Evolutionary conservation across 768 basidiomycete species (phyloP).

Genomic region (Suillus placidus): DNA sequence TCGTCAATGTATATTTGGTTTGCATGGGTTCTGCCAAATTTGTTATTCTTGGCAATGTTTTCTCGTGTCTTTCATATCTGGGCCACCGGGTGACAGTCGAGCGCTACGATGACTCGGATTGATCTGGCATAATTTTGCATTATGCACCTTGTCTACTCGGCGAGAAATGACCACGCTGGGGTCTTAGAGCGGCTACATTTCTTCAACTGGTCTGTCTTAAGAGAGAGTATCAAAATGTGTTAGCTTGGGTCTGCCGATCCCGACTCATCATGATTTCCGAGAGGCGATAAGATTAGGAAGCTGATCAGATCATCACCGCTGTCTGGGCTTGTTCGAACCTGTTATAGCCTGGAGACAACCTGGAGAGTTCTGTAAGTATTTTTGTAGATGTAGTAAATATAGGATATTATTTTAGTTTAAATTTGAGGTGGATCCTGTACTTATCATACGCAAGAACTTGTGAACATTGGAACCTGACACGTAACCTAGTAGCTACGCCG

Average conservation of each 20-base stretch:
- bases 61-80: background rate
- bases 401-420: background rate
- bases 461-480: too few relatives aligned
- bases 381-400: too few relatives aligned
- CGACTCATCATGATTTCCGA: background rate
- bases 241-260: too few relatives aligned
- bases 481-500: too few relatives aligned
- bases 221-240: background rate
- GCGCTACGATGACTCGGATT: background rate
- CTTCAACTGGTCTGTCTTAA: background rate
- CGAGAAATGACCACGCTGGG: background rate
- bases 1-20: conserved; percentile 12
- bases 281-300: background rate
- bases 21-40: background rate
- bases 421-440: background rate
- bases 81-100: background rate
- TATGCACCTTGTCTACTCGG: background rate
- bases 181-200: background rate
- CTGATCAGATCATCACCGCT: background rate
- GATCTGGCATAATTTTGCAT: background rate
- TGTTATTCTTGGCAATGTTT: background rate
- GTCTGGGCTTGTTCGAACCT: too few relatives aligned
- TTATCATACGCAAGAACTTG: background rate
- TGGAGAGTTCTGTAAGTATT: too few relatives aligned
- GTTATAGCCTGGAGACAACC: too few relatives aligned